Evolutionary conservation across 208 protist species (phyloP), one percentile per base, ranked within the genome.

Genomic region (Sergeia podlipaevii): DNA sequence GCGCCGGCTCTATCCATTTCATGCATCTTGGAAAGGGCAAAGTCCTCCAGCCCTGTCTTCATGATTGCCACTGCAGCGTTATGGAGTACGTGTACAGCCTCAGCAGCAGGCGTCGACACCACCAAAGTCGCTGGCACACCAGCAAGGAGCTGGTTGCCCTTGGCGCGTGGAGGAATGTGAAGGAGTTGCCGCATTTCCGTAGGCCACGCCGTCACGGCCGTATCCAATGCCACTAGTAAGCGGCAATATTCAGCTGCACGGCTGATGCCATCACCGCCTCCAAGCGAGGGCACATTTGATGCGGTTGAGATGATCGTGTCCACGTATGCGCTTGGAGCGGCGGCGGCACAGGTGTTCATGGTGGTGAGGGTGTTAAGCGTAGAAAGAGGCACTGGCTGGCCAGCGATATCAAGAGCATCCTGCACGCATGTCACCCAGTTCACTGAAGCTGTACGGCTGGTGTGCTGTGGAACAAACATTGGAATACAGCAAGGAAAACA

Each of bases 51-150:
- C 2, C 73, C 83, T 2, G 36, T 52, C 32, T 81, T 52, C 20
- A 85, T 63, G 42, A 80, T 66, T 1, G 39, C 55, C 0, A 79
- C 50, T 7, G 78, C 66, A 0, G 68, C 83, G 61, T 91, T 87
- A 54, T 81, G 79, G 24, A 86, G 52, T 13, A 87, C 63, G 23
- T 85, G 44, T 26, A 84, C 67, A 10, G 67, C 55, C 63, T 91
- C 83, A 29, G 65, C 65, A 41, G 39, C 57, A 4, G 74, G 53
- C 15, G 78, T 39, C 38, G 68, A 36, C 41, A 70, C 37, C 32
- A 63, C 21, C 13, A 71, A n/a, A n/a, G n/a, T n/a, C n/a, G n/a
- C n/a, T n/a, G n/a, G n/a, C n/a, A n/a, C n/a, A n/a, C n/a, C n/a
- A n/a, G n/a, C n/a, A n/a, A n/a, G n/a, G n/a, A n/a, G n/a, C n/a